These are phyloP conservation scores for Viola odorata DNA, from an alignment of 345 rosid species.

Conservation along the genomic window DNA sequence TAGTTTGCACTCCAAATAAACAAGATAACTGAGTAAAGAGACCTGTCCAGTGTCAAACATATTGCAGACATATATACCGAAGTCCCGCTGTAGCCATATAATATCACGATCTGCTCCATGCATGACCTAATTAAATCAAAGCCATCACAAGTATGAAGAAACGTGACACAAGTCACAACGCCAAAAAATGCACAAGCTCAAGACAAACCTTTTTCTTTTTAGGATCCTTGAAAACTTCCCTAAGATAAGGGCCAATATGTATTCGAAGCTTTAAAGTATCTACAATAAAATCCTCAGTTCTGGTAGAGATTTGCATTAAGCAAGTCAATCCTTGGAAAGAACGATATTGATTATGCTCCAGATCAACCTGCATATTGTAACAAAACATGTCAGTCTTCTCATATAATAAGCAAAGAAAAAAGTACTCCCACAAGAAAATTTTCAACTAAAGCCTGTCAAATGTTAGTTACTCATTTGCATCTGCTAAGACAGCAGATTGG, in stretches of 20 bases:
- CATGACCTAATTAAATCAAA: slow-evolving; percentile 60
- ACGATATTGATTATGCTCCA: slow-evolving; percentile 96
- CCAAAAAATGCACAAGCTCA: slow-evolving; percentile 1
- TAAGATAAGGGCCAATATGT: slow-evolving; percentile 76
- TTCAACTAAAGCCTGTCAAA: not conserved
- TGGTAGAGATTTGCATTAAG: slow-evolving; percentile 94
- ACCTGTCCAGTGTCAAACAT: slow-evolving; percentile 99
- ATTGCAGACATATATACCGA: slow-evolving; percentile 93
- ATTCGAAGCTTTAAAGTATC: slow-evolving; percentile 82
- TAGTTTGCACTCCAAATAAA: not conserved
- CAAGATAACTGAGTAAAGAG: slow-evolving; percentile 9
- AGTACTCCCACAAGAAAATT: not conserved
- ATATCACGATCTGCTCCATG: slow-evolving; percentile 98
- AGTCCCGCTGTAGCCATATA: slow-evolving; percentile 93
- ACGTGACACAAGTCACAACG: not conserved
- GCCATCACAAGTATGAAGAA: slow-evolving; percentile 25
- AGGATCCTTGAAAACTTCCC: slow-evolving; percentile 88
- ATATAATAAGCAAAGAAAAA: not conserved
- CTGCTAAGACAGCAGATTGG: no score
- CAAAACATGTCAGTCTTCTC: not conserved
- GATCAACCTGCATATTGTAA: slow-evolving; percentile 57
- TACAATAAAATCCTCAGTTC: slow-evolving; percentile 79
- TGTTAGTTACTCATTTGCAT: not conserved
- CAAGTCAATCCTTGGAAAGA: slow-evolving; percentile 95
- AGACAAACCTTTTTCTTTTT: slow-evolving; percentile 71